Conservation (phyloP, 2,329 filamentous ascomycete species). For the Fonsecaea pedrosoi region DNA sequence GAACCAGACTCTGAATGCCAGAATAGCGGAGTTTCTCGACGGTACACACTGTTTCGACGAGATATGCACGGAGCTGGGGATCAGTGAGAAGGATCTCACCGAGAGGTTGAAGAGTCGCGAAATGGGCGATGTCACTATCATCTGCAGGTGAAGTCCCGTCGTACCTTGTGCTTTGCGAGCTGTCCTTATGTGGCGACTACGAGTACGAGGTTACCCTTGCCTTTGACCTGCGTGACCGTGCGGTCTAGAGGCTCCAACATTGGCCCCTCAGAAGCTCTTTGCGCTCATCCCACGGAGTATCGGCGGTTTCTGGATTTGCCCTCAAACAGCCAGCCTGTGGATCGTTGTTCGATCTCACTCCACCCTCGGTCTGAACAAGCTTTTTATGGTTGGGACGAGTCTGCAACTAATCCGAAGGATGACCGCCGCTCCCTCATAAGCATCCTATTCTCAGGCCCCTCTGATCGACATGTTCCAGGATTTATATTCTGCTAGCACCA, state of each 20-base stretch:
- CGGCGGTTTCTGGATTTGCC: neutral
- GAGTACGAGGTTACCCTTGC: neutral
- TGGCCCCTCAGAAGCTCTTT: neutral
- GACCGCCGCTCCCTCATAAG: neutral
- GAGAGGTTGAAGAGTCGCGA: slow-evolving; percentile 50
- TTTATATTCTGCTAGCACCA: neutral
- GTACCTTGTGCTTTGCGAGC: neutral
- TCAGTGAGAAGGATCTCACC: slow-evolving; percentile 56
- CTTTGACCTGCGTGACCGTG: neutral
- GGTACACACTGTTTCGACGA: slow-evolving; percentile 59
- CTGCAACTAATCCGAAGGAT: neutral
- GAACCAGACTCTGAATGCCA: slow-evolving; percentile 23
- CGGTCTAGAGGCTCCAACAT: neutral
- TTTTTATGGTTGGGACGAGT: neutral
- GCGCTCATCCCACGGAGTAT: neutral
- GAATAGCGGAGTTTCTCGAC: slow-evolving; percentile 52
- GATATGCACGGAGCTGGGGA: slow-evolving; percentile 58
- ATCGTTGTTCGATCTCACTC: neutral
- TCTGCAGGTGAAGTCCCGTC: slow-evolving; percentile 58
- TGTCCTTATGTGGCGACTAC: neutral
- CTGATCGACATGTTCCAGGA: neutral
- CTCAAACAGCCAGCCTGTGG: neutral
- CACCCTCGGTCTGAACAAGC: neutral
- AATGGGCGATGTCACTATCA: slow-evolving; percentile 53
- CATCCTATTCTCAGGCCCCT: neutral